phyloP scores from a whole-genome alignment of 2,329 filamentous ascomycete species.

The Exophiala lecanii-corni region DNA sequence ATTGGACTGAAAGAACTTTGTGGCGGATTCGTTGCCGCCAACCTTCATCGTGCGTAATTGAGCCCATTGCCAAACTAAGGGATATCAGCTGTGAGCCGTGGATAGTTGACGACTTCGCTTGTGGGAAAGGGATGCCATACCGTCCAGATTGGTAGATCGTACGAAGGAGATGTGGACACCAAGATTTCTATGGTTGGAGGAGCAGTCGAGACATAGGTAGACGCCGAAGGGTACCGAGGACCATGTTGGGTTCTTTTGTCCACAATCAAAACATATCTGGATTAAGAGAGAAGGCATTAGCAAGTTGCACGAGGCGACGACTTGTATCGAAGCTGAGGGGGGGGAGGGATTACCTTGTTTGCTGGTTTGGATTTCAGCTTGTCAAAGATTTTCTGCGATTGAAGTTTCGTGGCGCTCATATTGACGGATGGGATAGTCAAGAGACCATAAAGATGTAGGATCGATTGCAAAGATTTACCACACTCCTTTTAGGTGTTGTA shows the following conservation, averaged over 20 bases:
- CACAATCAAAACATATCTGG: conserved; percentile 96
- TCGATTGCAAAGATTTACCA: background rate
- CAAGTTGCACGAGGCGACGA: conserved; percentile 10
- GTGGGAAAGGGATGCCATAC: conserved; percentile 55
- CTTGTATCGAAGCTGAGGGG: conserved; percentile 20
- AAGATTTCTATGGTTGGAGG: conserved; percentile 92
- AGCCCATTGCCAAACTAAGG: conserved; percentile 93
- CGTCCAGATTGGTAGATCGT: conserved; percentile 94
- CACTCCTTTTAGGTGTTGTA: too few species aligned
- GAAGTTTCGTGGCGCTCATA: conserved; percentile 78
- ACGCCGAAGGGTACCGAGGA: conserved; percentile 95
- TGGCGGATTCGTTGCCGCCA: conserved; percentile 94
- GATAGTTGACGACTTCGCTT: too few species aligned
- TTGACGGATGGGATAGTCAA: conserved; percentile 19
- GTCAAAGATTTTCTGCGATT: conserved; percentile 96
- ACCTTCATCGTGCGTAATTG: conserved; percentile 97
- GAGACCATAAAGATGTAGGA: background rate
- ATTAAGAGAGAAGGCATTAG: conserved; percentile 6
- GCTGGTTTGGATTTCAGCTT: conserved; percentile 91
- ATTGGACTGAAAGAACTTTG: conserved; percentile 96
- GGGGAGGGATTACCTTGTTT: conserved; percentile 68
- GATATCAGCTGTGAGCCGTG: conserved; percentile 24
- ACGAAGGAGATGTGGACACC: conserved; percentile 99
- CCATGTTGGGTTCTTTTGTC: conserved; percentile 97
- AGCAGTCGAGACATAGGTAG: conserved; percentile 97